These are phyloP conservation scores for Luffa acutangula DNA, from an alignment of 306 rosid genomes.

Conservation along the genomic window DNA sequence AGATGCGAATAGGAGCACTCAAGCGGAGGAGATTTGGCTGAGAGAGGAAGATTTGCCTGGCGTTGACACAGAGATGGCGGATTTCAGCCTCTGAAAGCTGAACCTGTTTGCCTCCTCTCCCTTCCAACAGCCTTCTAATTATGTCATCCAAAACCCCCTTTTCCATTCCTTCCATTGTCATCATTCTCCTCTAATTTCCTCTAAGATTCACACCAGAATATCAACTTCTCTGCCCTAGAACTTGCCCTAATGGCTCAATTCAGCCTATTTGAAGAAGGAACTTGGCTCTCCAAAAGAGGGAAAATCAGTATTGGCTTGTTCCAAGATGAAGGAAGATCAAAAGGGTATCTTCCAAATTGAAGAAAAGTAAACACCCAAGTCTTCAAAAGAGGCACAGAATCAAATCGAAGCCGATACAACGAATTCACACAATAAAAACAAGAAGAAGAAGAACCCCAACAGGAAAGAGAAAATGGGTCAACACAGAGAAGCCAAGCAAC, in stretches of 20 bases:
- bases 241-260: neutral
- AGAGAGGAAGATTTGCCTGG: constrained; percentile 83
- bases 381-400: neutral
- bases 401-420: neutral
- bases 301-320: neutral
- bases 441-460: neutral
- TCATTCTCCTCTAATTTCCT: constrained; percentile 40
- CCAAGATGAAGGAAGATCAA: neutral
- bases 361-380: neutral
- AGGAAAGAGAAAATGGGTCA: constrained; percentile 10
- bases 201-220: neutral
- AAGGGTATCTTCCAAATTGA: constrained; percentile 4
- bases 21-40: constrained; percentile 73
- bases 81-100: constrained; percentile 94
- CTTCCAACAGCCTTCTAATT: constrained; percentile 73
- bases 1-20: constrained; percentile 64
- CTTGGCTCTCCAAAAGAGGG: neutral
- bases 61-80: constrained; percentile 95
- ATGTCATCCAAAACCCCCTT: constrained; percentile 58
- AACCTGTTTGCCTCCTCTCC: constrained; percentile 81
- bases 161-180: constrained; percentile 87
- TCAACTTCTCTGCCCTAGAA: neutral
- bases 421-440: neutral
- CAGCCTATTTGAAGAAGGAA: neutral
- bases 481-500: constrained; percentile 7